A percentile compares a stretch with the other conserved stretches of the same genome.
Evolutionary conservation across 2,329 filamentous ascomycete genomes (phyloP).

Genomic region (Aspergillus hiratsukae): DNA sequence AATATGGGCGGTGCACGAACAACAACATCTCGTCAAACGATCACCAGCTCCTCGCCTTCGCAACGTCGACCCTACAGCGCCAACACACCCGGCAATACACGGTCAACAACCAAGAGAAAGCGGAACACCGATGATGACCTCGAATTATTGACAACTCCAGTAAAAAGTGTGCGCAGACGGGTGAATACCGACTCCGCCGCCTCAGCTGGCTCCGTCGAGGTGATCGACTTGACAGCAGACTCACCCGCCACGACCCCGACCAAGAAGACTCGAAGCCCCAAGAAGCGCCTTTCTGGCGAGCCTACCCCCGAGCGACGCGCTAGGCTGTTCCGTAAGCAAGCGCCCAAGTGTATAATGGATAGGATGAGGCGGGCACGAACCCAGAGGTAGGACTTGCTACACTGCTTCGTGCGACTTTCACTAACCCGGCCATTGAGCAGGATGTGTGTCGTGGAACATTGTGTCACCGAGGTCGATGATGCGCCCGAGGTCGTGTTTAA

Average conservation of each 20-base stretch:
- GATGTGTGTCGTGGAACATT: conserved; percentile 55
- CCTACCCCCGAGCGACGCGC: conserved; percentile 34
- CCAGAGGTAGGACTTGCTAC: conserved; percentile 35
- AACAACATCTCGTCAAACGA: background rate
- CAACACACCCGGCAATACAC: background rate
- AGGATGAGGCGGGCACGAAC: conserved; percentile 47
- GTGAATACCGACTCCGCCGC: conserved; percentile 3
- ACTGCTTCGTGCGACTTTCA: background rate
- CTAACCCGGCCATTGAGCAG: conserved; percentile 19
- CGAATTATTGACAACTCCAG: background rate
- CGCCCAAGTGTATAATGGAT: conserved; percentile 45
- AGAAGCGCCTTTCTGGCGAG: conserved; percentile 13
- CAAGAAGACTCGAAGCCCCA: conserved; percentile 11
- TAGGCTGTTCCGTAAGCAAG: conserved; percentile 36
- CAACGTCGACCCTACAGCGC: background rate
- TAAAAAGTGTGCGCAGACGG: conserved; percentile 7
- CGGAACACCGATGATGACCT: background rate
- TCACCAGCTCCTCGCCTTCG: background rate
- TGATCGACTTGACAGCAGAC: conserved; percentile 16
- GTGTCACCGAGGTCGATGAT: conserved; percentile 40
- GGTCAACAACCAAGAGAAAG: conserved; percentile 13
- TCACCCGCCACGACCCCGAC: background rate
- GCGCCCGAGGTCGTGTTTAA: conserved; percentile 49
- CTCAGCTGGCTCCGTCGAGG: conserved; percentile 1
- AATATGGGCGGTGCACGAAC: background rate